Evolutionary conservation across 2,329 filamentous ascomycete species (phyloP), one percentile per base, ranked within the genome.

Genomic region (Myriangium duriaei): DNA sequence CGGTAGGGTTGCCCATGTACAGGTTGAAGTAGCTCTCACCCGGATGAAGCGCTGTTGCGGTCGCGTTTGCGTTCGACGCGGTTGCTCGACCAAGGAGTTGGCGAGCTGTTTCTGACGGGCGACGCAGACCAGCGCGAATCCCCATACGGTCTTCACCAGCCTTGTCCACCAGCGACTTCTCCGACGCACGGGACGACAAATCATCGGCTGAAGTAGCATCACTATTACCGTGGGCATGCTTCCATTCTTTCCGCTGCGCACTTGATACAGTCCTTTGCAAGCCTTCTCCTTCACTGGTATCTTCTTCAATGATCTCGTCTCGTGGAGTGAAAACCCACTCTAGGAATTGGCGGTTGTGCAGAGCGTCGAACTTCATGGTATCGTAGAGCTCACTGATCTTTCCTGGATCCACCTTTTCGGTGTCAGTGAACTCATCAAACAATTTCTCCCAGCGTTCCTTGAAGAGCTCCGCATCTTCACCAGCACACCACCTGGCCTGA

Each of bases 311-410:
- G 61, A 93, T 83, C 42, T 69, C 71, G 51, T 76, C 78, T 21
- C 83, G 79, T 2, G 91, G 91, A 11, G 86, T 93, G 50, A 98
- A 98, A 0, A 95, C 81, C 84, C 91, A 96, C 58, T 98, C 91
- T 3, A 98, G 66, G 52, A 98, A 98, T 45, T 86, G 84, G 2
- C 91, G 78, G 55, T 98, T 98, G 61, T 98, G 92, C 11, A 98
- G 69, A 1, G 91, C 91, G 57, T 98, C 91, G 47, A 96, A 98
- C 60, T 98, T 98, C 91, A 98, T 96, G 13, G 88, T 96, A 58
- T 98, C 91, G 58, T 98, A 98, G 2, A 98, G 72, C 63, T 98
- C 91, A 4, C 86, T 95, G 45, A 98, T 88, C 65, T 98, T 98
- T 68, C 87, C 94, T 12, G 92, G 92, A 58, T 98, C 91, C 12